These are phyloP conservation scores for Mycena citricolor DNA, from an alignment of 1,284 basidiomycete genomes.

Conservation along the genomic window DNA sequence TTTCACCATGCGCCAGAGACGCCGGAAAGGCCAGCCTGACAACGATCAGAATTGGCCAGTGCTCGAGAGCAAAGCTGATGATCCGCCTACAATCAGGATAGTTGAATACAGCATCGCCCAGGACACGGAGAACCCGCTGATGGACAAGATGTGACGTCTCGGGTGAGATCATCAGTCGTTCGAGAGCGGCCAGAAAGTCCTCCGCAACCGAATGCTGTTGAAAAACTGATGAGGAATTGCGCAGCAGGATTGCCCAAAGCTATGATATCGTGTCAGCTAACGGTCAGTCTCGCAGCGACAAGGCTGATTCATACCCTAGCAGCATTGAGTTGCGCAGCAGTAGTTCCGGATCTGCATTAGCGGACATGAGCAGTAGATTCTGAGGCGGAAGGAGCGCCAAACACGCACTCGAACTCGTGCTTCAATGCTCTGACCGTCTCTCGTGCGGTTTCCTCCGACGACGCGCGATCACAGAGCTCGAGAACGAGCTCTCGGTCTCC, in stretches of 20 bases:
- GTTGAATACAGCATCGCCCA: conserved; percentile 19
- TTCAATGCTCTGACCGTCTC: conserved; percentile 18
- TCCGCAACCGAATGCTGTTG: conserved; percentile 15
- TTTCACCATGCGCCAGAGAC: conserved; percentile 16
- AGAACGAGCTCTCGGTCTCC: conserved; percentile 17
- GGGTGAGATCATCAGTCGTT: conserved; percentile 2
- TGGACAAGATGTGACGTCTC: conserved; percentile 14
- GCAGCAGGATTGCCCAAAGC: conserved; percentile 21
- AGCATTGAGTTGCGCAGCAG: conserved; percentile 20
- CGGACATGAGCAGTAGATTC: neutral
- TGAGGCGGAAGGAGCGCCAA: neutral
- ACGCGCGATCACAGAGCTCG: conserved; percentile 19
- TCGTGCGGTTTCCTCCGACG: conserved; percentile 9
- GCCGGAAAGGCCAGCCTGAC: conserved; percentile 7
- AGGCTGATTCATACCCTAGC: conserved; percentile 10
- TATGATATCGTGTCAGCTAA: neutral
- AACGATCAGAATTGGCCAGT: neutral
- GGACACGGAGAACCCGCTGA: conserved; percentile 16
- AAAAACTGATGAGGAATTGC: conserved; percentile 20
- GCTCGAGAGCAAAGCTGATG: too few species aligned
- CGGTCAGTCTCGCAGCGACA: too few species aligned
- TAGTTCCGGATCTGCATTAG: conserved; percentile 6
- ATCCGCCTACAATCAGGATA: conserved; percentile 10
- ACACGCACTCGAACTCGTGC: conserved; percentile 18
- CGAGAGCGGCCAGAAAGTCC: conserved; percentile 18